Percentiles rank a stretch among this genome's conserved stretches.
These are phyloP conservation scores for Phaffia australis DNA, from an alignment of 768 basidiomycete genomes.

Conservation along the genomic window DNA sequence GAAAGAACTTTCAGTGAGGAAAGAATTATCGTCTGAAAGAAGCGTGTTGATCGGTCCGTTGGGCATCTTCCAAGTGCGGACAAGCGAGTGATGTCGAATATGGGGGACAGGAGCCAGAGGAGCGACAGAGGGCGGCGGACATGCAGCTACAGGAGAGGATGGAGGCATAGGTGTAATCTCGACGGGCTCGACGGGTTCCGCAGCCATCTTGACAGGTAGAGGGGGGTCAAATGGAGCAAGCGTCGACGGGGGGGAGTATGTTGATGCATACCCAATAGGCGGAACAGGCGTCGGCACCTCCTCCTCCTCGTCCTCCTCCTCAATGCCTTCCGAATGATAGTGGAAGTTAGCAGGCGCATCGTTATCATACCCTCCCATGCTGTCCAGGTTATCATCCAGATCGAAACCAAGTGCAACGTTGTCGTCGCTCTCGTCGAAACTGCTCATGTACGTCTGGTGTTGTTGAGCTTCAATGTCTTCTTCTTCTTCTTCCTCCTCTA, in stretches of 20 bases:
- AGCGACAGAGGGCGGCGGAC: neutral
- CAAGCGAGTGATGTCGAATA: constrained; percentile 4
- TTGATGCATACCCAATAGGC: constrained; percentile 7
- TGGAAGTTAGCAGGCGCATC: constrained; percentile 10
- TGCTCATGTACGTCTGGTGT: neutral
- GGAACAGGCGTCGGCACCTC: constrained; percentile 9
- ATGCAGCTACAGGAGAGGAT: neutral
- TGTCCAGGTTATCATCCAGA: constrained; percentile 9
- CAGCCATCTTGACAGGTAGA: neutral
- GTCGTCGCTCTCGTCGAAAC: constrained; percentile 24
- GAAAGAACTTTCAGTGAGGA: neutral
- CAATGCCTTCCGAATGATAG: constrained; percentile 2
- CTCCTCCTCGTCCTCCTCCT: constrained; percentile 9
- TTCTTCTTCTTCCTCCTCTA: constrained; percentile 22
- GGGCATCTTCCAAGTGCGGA: constrained; percentile 19
- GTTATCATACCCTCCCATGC: constrained; percentile 6
- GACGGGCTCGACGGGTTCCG: neutral
- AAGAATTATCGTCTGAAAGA: constrained; percentile 3
- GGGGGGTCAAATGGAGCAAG: neutral
- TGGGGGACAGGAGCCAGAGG: neutral
- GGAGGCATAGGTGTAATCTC: constrained; percentile 7
- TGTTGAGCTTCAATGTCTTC: constrained; percentile 2
- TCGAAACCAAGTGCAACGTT: constrained; percentile 21
- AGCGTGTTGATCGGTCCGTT: constrained; percentile 9
- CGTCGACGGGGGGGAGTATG: neutral